These are phyloP conservation scores for Cryphonectria nitschkei DNA, from an alignment of 2,329 filamentous ascomycete species.

Conservation along the genomic window DNA sequence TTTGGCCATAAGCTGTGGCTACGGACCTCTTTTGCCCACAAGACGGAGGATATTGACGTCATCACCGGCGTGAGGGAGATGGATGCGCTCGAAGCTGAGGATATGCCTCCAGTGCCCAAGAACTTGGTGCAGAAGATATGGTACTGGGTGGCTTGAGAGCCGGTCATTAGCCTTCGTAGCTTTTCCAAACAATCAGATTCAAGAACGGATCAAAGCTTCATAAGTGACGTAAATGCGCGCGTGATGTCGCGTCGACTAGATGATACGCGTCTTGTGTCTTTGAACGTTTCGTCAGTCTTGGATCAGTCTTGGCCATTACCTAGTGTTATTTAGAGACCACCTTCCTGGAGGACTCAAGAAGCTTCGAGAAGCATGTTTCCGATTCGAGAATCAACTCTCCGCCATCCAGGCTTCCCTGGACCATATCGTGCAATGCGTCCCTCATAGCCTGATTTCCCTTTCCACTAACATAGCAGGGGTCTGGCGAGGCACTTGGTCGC, in stretches of 20 bases:
- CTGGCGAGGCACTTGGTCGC: neutral
- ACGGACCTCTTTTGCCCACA: constrained; percentile 48
- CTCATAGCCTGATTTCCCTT: neutral
- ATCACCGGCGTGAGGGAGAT: constrained; percentile 64
- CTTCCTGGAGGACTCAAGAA: too few relatives aligned
- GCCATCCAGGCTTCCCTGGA: neutral
- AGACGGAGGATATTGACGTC: constrained; percentile 57
- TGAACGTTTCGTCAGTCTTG: neutral
- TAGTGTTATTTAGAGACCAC: too few relatives aligned
- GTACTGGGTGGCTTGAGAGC: constrained; percentile 56
- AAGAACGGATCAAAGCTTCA: too few relatives aligned
- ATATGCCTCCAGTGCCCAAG: constrained; percentile 50
- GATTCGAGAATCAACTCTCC: neutral
- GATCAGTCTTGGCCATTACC: too few relatives aligned
- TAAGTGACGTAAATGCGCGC: neutral
- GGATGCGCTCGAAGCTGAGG: constrained; percentile 58
- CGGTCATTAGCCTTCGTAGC: neutral
- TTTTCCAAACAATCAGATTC: neutral
- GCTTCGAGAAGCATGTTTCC: neutral
- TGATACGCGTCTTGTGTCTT: neutral
- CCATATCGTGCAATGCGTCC: neutral
- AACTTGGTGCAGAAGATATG: constrained; percentile 57
- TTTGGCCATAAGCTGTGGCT: constrained; percentile 60
- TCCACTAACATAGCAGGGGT: neutral
- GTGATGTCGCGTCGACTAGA: neutral